These are phyloP conservation scores for Penicillium odoratum DNA, from an alignment of 495 filamentous ascomycete species.

Conservation along the genomic window DNA sequence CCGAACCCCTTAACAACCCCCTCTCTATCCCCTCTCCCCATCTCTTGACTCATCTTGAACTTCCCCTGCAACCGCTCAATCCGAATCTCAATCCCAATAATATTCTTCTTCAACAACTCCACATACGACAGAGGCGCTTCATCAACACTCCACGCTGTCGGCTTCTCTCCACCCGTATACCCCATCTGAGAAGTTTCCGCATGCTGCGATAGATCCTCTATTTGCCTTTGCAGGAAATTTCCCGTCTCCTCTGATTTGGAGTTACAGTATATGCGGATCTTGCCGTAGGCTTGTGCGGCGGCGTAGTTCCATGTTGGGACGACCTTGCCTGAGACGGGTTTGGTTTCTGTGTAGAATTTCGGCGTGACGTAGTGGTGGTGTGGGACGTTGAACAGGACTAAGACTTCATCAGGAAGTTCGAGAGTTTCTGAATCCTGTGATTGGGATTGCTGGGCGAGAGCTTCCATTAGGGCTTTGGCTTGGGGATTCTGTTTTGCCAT, in stretches of 20 bases:
- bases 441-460: conserved; percentile 6
- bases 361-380: conserved; percentile 56
- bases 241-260: conserved; percentile 32
- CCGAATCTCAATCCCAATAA: conserved; percentile 52
- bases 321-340: conserved; percentile 54
- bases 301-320: conserved; percentile 61
- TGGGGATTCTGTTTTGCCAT: conserved; percentile 58
- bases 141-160: conserved; percentile 42
- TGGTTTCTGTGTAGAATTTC: conserved; percentile 58
- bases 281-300: conserved; percentile 53
- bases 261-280: conserved; percentile 44
- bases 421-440: not conserved
- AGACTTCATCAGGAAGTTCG: conserved; percentile 23
- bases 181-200: conserved; percentile 50
- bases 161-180: conserved; percentile 35
- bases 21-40: conserved; percentile 42
- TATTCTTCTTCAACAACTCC: conserved; percentile 49
- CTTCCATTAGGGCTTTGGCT: conserved; percentile 50
- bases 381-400: conserved; percentile 52
- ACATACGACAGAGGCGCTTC: conserved; percentile 52
- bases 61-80: conserved; percentile 52
- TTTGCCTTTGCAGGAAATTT: conserved; percentile 39
- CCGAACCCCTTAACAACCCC: conserved; percentile 52
- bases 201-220: conserved; percentile 42
- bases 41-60: conserved; percentile 59